Evolutionary conservation across 2,329 filamentous ascomycete genomes (phyloP).

Genomic region (Alternaria brassicae): DNA sequence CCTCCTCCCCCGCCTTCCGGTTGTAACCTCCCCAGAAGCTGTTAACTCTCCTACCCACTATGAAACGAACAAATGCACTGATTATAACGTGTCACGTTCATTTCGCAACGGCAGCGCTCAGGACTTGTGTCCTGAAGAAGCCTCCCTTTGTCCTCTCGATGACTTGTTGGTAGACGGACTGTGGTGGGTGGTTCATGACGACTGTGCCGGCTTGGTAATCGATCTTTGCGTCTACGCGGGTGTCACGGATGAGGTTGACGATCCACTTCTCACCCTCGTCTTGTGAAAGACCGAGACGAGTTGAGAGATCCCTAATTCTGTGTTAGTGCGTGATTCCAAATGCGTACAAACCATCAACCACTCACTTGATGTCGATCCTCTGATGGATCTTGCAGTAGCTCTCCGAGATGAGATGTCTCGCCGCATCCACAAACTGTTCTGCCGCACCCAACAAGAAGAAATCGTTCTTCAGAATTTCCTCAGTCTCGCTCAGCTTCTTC

Average conservation of each 20-base stretch:
- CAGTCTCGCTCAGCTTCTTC: constrained; percentile 82
- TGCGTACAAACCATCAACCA: constrained; percentile 10
- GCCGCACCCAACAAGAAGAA: constrained; percentile 91
- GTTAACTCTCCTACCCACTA: background rate
- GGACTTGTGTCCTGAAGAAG: constrained; percentile 97
- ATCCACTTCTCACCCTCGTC: constrained; percentile 99
- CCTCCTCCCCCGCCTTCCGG: too few species aligned
- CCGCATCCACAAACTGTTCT: constrained; percentile 91
- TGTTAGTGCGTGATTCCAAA: constrained; percentile 17
- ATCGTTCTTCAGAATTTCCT: constrained; percentile 89
- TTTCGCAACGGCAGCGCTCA: constrained; percentile 67
- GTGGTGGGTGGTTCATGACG: constrained; percentile 98
- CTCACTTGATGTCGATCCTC: constrained; percentile 91
- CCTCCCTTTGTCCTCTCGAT: constrained; percentile 99
- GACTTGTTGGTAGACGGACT: constrained; percentile 98
- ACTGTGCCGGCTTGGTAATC: constrained; percentile 99
- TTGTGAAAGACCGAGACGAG: constrained; percentile 86
- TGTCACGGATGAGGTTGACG: constrained; percentile 98
- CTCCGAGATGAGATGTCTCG: constrained; percentile 96
- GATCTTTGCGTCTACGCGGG: constrained; percentile 96
- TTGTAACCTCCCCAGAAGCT: constrained; percentile 20
- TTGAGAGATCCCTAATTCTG: constrained; percentile 75
- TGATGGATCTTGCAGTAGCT: constrained; percentile 99
- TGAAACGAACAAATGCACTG: background rate
- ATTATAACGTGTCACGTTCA: constrained; percentile 33